Conservation (phyloP, 1,284 basidiomycete species). For the Cutaneotrichosporon mucoides region DNA sequence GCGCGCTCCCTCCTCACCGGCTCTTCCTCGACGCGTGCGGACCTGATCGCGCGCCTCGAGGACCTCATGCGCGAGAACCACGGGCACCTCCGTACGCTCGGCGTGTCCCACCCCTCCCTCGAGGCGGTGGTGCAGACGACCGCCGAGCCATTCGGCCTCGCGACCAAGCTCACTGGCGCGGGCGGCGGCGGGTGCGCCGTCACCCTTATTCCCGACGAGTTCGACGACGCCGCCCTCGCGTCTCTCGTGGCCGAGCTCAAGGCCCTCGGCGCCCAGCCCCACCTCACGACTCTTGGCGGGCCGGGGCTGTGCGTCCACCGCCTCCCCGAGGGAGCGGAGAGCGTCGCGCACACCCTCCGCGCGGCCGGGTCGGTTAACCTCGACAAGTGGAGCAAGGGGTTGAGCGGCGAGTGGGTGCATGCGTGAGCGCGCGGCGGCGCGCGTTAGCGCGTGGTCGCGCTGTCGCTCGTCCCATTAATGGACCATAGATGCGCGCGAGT, state of each 20-base stretch:
- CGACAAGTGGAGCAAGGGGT: conserved; percentile 5
- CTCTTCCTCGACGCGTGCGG: conserved; percentile 55
- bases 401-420: conserved; percentile 17
- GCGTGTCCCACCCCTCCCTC: conserved; percentile 86
- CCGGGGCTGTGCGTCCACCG: conserved; percentile 59
- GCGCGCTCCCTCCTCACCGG: conserved; percentile 70
- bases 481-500: too few species aligned
- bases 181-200: conserved; percentile 99
- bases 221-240: conserved; percentile 58
- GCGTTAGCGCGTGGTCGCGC: too few species aligned
- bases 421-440: neutral
- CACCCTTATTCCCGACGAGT: conserved; percentile 86
- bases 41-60: conserved; percentile 54
- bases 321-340: neutral
- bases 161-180: conserved; percentile 96
- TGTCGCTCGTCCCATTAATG: too few species aligned
- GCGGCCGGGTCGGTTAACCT: conserved; percentile 7
- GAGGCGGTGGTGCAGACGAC: conserved; percentile 77
- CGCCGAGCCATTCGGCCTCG: conserved; percentile 59
- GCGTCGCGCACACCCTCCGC: conserved; percentile 3
- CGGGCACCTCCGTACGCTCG: conserved; percentile 73
- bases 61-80: conserved; percentile 84
- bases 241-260: conserved; percentile 60
- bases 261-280: conserved; percentile 71
- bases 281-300: conserved; percentile 89